Evolutionary conservation across 805 yeast species (phyloP).

Genomic region (Ogataea trehalophila): DNA sequence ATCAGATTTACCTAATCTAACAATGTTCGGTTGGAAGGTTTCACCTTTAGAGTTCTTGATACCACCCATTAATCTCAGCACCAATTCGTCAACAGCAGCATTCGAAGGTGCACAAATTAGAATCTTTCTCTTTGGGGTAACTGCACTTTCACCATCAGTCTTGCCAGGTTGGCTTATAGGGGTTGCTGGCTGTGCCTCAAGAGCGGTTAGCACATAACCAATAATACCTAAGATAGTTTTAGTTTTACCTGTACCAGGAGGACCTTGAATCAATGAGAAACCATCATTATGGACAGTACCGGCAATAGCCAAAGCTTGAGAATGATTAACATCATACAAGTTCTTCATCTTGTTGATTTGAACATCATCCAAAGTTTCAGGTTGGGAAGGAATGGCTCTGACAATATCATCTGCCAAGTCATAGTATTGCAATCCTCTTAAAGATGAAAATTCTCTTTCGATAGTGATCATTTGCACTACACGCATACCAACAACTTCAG

Average conservation of each 20-base stretch:
- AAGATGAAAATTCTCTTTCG: constrained; percentile 86
- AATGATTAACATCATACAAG: constrained; percentile 63
- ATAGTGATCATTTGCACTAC: constrained; percentile 86
- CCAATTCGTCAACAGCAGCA: constrained; percentile 97
- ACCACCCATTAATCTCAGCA: constrained; percentile 73
- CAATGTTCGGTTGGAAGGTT: constrained; percentile 57
- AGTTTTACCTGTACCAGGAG: constrained; percentile 99
- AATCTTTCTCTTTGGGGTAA: constrained; percentile 44
- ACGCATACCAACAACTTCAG: constrained; percentile 60
- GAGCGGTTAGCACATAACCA: constrained; percentile 60
- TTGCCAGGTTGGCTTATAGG: constrained; percentile 10
- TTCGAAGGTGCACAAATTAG: constrained; percentile 96
- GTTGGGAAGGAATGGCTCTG: constrained; percentile 54
- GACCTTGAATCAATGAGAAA: constrained; percentile 92
- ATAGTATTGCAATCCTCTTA: constrained; percentile 77
- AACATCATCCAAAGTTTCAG: constrained; percentile 31
- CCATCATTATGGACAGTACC: constrained; percentile 68
- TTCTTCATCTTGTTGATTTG: constrained; percentile 40
- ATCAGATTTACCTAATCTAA: constrained; percentile 86
- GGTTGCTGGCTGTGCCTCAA: constrained; percentile 4
- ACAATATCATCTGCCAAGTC: constrained; percentile 68
- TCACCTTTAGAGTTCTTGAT: constrained; percentile 53
- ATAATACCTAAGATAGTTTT: constrained; percentile 91
- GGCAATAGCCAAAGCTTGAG: constrained; percentile 88
- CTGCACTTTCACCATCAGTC: constrained; percentile 1